phyloP scores from a whole-genome alignment of 164 flowering plant species.

The Stephania cephalantha region DNA sequence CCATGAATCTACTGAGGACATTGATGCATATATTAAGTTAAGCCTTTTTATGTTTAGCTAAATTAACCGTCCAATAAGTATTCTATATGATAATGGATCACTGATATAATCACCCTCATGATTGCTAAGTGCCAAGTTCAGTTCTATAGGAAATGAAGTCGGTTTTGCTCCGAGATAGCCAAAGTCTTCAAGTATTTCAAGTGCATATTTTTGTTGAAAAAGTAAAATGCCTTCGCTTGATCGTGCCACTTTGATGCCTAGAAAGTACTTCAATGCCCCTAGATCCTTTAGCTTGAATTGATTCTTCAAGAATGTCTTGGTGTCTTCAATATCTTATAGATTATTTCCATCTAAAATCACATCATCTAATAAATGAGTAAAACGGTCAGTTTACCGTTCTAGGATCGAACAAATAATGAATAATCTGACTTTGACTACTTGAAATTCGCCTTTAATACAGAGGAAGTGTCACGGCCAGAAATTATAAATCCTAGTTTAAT shows the following conservation, averaged over 20 bases:
- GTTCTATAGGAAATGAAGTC: background rate
- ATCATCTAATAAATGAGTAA: conserved; percentile 4
- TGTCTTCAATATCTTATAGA: background rate
- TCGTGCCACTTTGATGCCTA: conserved; percentile 4
- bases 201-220: background rate
- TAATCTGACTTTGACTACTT: background rate
- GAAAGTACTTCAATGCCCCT: background rate
- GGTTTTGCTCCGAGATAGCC: background rate
- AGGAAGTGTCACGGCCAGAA: too few relatives aligned
- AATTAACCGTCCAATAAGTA: background rate
- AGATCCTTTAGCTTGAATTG: background rate
- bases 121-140: conserved; percentile 1
- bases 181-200: background rate
- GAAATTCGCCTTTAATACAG: background rate
- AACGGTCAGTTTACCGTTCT: background rate
- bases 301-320: background rate
- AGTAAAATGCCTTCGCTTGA: background rate
- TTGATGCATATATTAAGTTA: conserved; percentile 1
- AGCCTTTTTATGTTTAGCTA: background rate
- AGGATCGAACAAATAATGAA: background rate
- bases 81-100: background rate
- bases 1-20: background rate
- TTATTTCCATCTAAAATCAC: background rate
- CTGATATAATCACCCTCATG: background rate
- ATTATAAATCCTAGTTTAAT: too few relatives aligned